Base-by-base conservation (phyloP, 345 rosid species). In the Salix exigua region DNA sequence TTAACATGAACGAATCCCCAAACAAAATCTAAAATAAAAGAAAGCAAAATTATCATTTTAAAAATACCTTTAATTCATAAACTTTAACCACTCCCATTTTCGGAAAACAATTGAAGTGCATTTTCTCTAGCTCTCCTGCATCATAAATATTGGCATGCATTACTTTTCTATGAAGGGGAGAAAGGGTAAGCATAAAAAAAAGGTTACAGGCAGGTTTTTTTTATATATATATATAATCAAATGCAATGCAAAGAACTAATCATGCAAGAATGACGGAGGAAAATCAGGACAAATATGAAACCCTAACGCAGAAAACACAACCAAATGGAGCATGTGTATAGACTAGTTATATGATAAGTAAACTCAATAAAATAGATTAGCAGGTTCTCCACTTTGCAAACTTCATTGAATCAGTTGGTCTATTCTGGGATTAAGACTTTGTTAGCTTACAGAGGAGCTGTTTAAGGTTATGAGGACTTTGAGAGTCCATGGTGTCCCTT, bases 121-220 rank as follows among this genome's bases (percentile, higher is more conserved):
- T 58, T 79, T 75, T 81, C 81, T 87, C 89, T 21, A 91, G 82
- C 80, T 84, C 79, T 77, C 89, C 96, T 91, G 79, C 87, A 85
- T 31, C 62, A 78, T 1, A 1, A n/a, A 6, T 61, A 35, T 17
- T 25, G 55, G 6, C 44, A 33, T 8, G 25, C 46, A 81, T 72
- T 61, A 73, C 38, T 61, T 40, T 46, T 46, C 50, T 13, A 1
- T 46, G 50, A 46, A 18, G 42, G 44, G 25, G 68, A 48, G 33
- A 33, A n/a, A 55, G 9, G 48, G 48, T 10, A 35, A 30, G 18
- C 7, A 21, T 11, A 19, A 23, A 18, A 11, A 11, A 65, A 44
- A 44, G 16, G 0, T 44, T 4, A 44, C 50, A 44, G 17, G 50
- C 50, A 44, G 50, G 4, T 44, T 44, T 44, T 44, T 44, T 28